Base-by-base conservation (phyloP, 495 filamentous ascomycete genomes). In the Penicillium manginii region DNA sequence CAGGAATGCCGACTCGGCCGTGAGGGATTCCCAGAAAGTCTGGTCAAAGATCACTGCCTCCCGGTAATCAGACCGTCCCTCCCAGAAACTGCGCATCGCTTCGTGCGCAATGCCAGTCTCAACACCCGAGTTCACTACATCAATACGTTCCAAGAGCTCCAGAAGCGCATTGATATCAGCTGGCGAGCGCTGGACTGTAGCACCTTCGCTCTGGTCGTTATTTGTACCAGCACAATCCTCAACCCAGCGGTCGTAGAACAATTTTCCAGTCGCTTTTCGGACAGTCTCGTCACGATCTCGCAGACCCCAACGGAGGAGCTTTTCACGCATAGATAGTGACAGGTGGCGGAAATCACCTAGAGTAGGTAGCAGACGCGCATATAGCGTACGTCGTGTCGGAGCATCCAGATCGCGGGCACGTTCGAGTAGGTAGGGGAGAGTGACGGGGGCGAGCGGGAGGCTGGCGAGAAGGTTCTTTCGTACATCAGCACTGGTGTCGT, bases 21-120 rank as follows among this genome's bases (percentile, higher is more conserved):
- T 91, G 17, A 98, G 79, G 6, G 83, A 85, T 58, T 97, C 87
- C 89, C 92, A 99, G 78, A 91, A 99, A 7, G 74, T 75, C 64
- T 97, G 90, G 50, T 92, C 87, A 57, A 99, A 96, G 19, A 79
- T 74, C 51, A 97, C 79, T 15, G 82, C 86, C 33, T 94, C 91
- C 4, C 91, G 79, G 68, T 98, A 97, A 68, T 99, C 94, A 2
- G 91, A 88, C 22, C 94, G 86, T 31, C 92, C 91, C 64, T 92
- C 88, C 94, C 94, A 99, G 78, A 99, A 98, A 49, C 90, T 88
- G 58, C 84, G 87, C 90, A 99, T 93, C 3, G 96, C 94, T 63
- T 96, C 91, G 19, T 92, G 82, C 1, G 90, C 92, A 39, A 97
- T 90, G 4, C 94, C 94, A 60, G 87, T 89, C 68, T 97, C 93